These are phyloP conservation scores for Pseudogymnoascus sp. DNA, from an alignment of 2,329 filamentous ascomycete species.

Conservation along the genomic window DNA sequence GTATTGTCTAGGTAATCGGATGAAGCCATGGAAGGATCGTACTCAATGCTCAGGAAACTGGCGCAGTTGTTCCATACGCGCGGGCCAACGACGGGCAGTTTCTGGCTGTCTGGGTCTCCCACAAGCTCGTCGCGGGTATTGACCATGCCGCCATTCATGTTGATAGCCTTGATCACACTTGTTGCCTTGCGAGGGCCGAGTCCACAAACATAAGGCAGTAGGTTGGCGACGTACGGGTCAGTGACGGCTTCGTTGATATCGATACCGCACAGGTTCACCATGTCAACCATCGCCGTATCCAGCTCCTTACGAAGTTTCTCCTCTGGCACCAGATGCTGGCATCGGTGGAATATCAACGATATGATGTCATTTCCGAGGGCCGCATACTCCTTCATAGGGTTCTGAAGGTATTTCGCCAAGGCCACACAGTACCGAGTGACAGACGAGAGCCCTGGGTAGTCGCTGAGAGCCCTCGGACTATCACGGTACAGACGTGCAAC, in stretches of 20 bases:
- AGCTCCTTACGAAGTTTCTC: slow-evolving; percentile 81
- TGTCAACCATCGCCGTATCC: slow-evolving; percentile 96
- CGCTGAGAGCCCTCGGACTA: slow-evolving; percentile 66
- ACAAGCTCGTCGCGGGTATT: slow-evolving; percentile 80
- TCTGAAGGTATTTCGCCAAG: slow-evolving; percentile 85
- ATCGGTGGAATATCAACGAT: slow-evolving; percentile 80
- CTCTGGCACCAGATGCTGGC: slow-evolving; percentile 78
- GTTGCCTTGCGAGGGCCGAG: slow-evolving; percentile 87
- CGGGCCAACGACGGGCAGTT: slow-evolving; percentile 72
- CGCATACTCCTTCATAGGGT: slow-evolving; percentile 93
- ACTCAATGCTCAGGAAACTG: slow-evolving; percentile 87
- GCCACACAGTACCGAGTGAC: slow-evolving; percentile 84
- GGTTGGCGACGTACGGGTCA: slow-evolving; percentile 73
- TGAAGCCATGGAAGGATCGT: slow-evolving; percentile 69
- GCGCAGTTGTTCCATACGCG: slow-evolving; percentile 96
- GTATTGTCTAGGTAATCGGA: slow-evolving; percentile 95
- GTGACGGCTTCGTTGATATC: slow-evolving; percentile 87
- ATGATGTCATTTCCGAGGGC: slow-evolving; percentile 80
- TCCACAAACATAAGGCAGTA: slow-evolving; percentile 85
- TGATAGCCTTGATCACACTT: slow-evolving; percentile 78
- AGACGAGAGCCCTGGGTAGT: slow-evolving; percentile 72
- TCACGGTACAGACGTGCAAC: slow-evolving; percentile 94
- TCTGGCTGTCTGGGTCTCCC: slow-evolving; percentile 73
- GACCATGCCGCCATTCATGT: slow-evolving; percentile 80
- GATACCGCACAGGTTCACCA: slow-evolving; percentile 93